Evolutionary conservation across 176 grass and related monocot genomes (phyloP), one percentile per base, ranked within the genome.

Genomic region (Alopecurus myosuroides): DNA sequence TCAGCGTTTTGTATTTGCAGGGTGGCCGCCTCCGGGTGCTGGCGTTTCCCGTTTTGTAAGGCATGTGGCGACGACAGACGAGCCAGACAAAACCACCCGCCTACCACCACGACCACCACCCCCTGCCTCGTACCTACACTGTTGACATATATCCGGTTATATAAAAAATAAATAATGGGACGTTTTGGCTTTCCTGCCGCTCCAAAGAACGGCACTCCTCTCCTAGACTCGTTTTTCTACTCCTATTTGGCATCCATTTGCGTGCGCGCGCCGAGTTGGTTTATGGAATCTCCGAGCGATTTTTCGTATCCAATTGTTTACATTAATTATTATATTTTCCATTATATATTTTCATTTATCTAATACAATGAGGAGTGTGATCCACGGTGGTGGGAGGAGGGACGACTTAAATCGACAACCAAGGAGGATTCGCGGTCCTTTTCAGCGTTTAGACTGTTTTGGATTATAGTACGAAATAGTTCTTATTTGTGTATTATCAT

Each of bases 11-110:
- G 61, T 31, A 18, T 64, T 34, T 64, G 41, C 13, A 2, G 14
- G 70, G 42, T 70, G 22, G 67, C 67, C 67, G 39, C 4, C 64
- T 19, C 31, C 8, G 20, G 17, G 50, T 3, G 50, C 62, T 66
- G 63, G 70, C 42, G 42, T 30, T 49, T 74, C 44, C 44, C 70
- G 44, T 49, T 74, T 74, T 74, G 70, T 74, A 49, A 74, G 69
- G 42, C 70, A 28, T 46, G 41, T 73, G 70, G 25, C n/a, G 69
- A 17, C n/a, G 69, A 17, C 40, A 8, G 70, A 19, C 36, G 45
- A 15, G 61, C 0, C 2, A 28, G 70, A 74, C 70, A 49, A 74
- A 64, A 74, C 70, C 4, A 2, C 42, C 7, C 41, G 60, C 60
- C 60, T 26, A 70, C 66, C 5, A 0, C 26, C n/a, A n/a, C n/a